A percentile compares a stretch with the other conserved stretches of the same genome.
Evolutionary conservation across 345 rosid genomes (phyloP).

Genomic region (Boechera retrofracta): DNA sequence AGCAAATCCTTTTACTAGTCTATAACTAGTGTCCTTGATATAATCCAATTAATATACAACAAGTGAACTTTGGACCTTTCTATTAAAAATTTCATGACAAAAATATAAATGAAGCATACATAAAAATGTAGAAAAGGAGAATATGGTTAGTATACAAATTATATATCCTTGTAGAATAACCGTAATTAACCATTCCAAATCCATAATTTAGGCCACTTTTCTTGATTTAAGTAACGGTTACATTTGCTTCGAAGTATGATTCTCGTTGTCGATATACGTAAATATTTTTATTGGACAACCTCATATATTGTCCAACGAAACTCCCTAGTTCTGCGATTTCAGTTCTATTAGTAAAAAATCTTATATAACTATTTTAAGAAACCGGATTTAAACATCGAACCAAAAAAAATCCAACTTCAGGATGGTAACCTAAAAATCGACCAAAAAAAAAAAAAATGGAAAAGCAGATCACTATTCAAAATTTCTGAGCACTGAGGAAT

Average conservation of each 20-base stretch:
- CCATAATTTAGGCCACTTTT: constrained; percentile 21
- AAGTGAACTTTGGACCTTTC: too few relatives aligned
- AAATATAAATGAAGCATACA: background rate
- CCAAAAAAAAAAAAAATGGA: background rate
- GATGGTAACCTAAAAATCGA: constrained; percentile 13
- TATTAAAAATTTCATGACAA: background rate
- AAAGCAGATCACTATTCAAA: background rate
- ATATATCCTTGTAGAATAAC: constrained; percentile 13
- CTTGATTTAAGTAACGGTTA: constrained; percentile 27
- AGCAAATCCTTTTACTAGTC: too few relatives aligned
- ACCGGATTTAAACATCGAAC: background rate
- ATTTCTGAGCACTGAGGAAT: background rate
- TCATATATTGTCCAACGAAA: background rate
- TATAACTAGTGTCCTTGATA: too few relatives aligned
- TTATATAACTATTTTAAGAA: background rate
- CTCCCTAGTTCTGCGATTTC: constrained; percentile 3
- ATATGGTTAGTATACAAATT: background rate
- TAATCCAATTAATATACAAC: too few relatives aligned
- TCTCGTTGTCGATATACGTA: constrained; percentile 14
- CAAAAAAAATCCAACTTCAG: background rate
- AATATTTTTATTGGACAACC: constrained; percentile 1
- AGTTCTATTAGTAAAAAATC: background rate
- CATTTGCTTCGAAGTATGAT: constrained; percentile 34
- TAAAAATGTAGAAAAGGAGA: background rate
- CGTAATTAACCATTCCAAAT: background rate